Evolutionary conservation across 768 basidiomycete species (phyloP).

Genomic region (Hygrophorus russula): DNA sequence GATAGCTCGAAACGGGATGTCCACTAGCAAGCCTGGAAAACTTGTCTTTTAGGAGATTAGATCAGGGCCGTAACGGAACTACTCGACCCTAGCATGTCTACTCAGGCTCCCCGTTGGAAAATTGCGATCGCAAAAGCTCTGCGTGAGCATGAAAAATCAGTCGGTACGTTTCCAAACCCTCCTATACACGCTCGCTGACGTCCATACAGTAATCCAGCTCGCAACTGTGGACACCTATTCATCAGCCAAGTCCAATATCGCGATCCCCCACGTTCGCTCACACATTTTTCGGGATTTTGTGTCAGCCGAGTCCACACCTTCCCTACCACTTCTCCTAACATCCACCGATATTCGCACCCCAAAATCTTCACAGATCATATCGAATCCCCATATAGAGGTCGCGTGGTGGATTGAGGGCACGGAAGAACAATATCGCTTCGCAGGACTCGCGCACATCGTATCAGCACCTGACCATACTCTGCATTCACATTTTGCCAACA

Average conservation of each 20-base stretch:
- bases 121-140: constrained; percentile 31
- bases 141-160: constrained; percentile 24
- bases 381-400: constrained; percentile 42
- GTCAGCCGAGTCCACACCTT: constrained; percentile 25
- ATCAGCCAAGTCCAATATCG: constrained; percentile 15
- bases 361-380: constrained; percentile 49
- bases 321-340: constrained; percentile 49
- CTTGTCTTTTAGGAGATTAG: too few relatives aligned
- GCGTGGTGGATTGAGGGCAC: constrained; percentile 66
- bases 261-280: constrained; percentile 52
- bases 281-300: constrained; percentile 53
- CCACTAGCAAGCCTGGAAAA: too few relatives aligned
- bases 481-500: constrained; percentile 1
- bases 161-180: constrained; percentile 19
- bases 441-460: constrained; percentile 44
- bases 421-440: constrained; percentile 64
- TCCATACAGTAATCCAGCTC: constrained; percentile 29
- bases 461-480: constrained; percentile 29
- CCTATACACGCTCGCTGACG: neutral
- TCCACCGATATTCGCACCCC: constrained; percentile 67
- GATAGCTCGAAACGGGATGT: too few relatives aligned
- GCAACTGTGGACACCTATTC: constrained; percentile 30
- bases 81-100: too few relatives aligned
- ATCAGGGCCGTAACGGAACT: too few relatives aligned
- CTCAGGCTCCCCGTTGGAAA: constrained; percentile 33